Percentiles rank a stretch among this genome's conserved stretches.
These are phyloP conservation scores for Pestalotiopsis sp. DNA, from an alignment of 2,329 filamentous ascomycete genomes.

Conservation along the genomic window DNA sequence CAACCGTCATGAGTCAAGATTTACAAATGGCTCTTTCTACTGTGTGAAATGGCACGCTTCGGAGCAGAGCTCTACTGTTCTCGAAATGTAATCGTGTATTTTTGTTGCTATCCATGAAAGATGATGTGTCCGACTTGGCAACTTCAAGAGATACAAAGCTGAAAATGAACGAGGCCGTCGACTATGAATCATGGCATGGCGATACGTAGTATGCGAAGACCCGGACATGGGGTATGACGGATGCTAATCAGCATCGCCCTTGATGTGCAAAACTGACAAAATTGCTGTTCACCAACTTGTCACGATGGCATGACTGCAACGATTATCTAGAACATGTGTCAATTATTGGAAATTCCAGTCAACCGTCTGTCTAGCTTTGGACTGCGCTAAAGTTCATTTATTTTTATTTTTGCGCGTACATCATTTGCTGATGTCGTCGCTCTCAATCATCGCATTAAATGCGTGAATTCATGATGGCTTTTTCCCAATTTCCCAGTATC, in stretches of 20 bases:
- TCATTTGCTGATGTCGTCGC: background rate
- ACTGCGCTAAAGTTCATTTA: background rate
- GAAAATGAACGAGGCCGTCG: background rate
- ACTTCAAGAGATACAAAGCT: background rate
- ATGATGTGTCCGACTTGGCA: no score
- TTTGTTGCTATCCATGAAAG: no score
- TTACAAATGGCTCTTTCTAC: background rate
- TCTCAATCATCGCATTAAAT: background rate
- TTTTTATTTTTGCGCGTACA: background rate
- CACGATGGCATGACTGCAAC: background rate
- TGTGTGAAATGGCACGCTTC: background rate
- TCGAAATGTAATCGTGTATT: background rate
- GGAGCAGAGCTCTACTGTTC: no score
- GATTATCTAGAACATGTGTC: background rate
- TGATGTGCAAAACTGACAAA: no score
- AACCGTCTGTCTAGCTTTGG: background rate
- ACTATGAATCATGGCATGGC: no score
- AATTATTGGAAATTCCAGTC: background rate
- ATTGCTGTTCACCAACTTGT: no score
- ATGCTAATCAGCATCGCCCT: no score
- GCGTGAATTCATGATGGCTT: background rate
- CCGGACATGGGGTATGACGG: no score
- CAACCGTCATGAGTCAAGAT: background rate
- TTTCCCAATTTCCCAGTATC: background rate
- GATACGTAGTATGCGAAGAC: no score